These are phyloP conservation scores for Neoboletus brunneissimus DNA, from an alignment of 768 basidiomycete genomes.

Conservation along the genomic window DNA sequence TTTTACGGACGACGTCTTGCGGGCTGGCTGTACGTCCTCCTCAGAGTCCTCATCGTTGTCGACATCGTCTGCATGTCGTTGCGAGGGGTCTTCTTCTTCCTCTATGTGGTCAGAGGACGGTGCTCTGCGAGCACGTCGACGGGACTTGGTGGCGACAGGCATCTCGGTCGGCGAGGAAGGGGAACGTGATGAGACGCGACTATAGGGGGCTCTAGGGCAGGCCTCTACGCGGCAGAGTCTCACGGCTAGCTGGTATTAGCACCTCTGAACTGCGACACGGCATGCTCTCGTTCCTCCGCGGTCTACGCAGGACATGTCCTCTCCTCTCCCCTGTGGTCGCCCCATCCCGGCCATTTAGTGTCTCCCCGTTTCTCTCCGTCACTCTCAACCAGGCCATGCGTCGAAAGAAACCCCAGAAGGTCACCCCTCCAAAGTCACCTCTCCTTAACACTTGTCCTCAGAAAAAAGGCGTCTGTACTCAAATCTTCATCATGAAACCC, in stretches of 20 bases:
- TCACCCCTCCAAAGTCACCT: conserved; percentile 60
- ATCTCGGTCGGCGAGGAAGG: conserved; percentile 17
- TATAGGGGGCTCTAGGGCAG: conserved; percentile 28
- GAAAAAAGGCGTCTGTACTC: conserved; percentile 87
- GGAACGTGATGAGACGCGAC: conserved; percentile 19
- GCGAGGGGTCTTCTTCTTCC: conserved; percentile 46
- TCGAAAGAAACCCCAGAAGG: conserved; percentile 57
- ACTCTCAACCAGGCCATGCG: conserved; percentile 90
- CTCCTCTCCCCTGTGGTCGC: background rate
- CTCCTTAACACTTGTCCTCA: conserved; percentile 79
- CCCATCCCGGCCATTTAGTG: conserved; percentile 55
- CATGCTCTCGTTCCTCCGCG: conserved; percentile 31
- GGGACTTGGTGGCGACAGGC: conserved; percentile 37
- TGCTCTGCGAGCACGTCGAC: conserved; percentile 42
- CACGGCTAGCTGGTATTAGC: background rate
- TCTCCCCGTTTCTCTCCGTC: conserved; percentile 51
- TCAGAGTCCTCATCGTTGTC: conserved; percentile 32
- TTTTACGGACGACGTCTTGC: conserved; percentile 26
- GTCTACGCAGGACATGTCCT: conserved; percentile 22
- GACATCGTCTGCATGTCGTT: conserved; percentile 43
- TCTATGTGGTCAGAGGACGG: conserved; percentile 59
- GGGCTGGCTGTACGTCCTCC: conserved; percentile 40
- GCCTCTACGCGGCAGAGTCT: conserved; percentile 24
- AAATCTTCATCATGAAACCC: conserved; percentile 77
- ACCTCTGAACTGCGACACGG: background rate